Base-by-base conservation (phyloP, 768 basidiomycete genomes). In the Neoboletus subvelutipes region DNA sequence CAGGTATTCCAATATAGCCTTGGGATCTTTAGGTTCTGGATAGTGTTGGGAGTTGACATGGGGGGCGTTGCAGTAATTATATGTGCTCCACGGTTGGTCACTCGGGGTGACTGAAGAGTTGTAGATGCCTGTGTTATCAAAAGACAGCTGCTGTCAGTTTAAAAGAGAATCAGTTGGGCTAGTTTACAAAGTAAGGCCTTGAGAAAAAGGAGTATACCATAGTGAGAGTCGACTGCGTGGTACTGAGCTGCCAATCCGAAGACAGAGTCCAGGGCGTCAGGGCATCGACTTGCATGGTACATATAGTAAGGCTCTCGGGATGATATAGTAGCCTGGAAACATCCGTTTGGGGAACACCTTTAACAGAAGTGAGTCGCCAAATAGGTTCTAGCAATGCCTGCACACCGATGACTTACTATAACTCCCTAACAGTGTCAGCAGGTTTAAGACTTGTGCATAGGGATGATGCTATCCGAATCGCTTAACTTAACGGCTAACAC, bases 31-130 rank as follows among this genome's bases (percentile, higher is more conserved):
- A 3, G 76, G 78, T 20, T 53, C 31, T 5, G 52, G 42, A 51
- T 80, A 81, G 56, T 79, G 75, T 36, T 61, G 65, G 7, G 69
- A 63, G 52, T 75, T 77, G 56, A 79, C 73, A 52, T 78, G 80
- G 0, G 80, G 78, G 0, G 80, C 80, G 50, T 81, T 81, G 67
- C 80, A 81, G 54, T 80, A 81, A 51, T 81, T 81, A 69, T 81
- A 80, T 28, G 78, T 81, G 66, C 80, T 75, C 80, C 80, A 80
- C 0, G 78, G 75, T 12, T 75, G 62, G 45, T 58, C 36, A 1
- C 53, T 52, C 11, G 80, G 80, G 1, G 80, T 80, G 33, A 65
- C 20, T 2, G 80, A 81, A 6, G 77, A 73, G 45, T 77, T 73
- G 63, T 81, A 81, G 29, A 81, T 65, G 7, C 79, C 79, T n/a